phyloP scores from a whole-genome alignment of 345 rosid genomes.

The Tarenaya hassleriana region DNA sequence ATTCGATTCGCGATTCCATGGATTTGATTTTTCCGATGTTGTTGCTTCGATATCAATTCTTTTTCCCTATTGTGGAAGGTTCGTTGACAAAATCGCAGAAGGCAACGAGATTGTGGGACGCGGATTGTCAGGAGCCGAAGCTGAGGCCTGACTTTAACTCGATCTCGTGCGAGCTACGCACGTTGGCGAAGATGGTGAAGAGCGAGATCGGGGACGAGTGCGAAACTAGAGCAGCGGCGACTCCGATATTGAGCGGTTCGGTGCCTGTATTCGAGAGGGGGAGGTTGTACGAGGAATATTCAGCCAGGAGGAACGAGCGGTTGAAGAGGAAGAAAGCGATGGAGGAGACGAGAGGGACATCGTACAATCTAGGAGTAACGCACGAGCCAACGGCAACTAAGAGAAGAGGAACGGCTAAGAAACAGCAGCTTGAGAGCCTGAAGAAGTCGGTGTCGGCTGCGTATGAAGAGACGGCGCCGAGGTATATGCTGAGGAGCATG shows the following conservation, averaged over 20 bases:
- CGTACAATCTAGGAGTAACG: slow-evolving; percentile 53
- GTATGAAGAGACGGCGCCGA: slow-evolving; percentile 32
- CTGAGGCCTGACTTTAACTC: slow-evolving; percentile 49
- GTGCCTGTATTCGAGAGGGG: slow-evolving; percentile 65
- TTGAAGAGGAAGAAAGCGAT: slow-evolving; percentile 50
- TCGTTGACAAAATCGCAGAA: slow-evolving; percentile 49
- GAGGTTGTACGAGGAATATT: slow-evolving; percentile 71
- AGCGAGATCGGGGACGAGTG: slow-evolving; percentile 15
- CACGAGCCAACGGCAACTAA: slow-evolving; percentile 41
- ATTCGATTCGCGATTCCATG: neutral
- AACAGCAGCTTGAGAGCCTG: slow-evolving; percentile 33
- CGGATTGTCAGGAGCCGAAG: slow-evolving; percentile 32
- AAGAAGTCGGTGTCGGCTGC: slow-evolving; percentile 49
- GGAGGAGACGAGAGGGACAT: slow-evolving; percentile 23
- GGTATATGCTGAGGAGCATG: slow-evolving; percentile 75
- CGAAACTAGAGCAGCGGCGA: slow-evolving; percentile 11
- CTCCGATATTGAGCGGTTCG: slow-evolving; percentile 10
- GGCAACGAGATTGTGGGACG: slow-evolving; percentile 27
- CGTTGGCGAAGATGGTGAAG: slow-evolving; percentile 49
- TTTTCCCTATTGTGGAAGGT: slow-evolving; percentile 29
- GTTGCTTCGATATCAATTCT: neutral
- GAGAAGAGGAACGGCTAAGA: slow-evolving; percentile 53
- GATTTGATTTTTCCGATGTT: neutral
- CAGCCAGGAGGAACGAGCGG: slow-evolving; percentile 78
- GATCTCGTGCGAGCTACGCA: slow-evolving; percentile 60